Base-by-base conservation (phyloP, 2,329 filamentous ascomycete genomes). In the Leptographium lundbergii region DNA sequence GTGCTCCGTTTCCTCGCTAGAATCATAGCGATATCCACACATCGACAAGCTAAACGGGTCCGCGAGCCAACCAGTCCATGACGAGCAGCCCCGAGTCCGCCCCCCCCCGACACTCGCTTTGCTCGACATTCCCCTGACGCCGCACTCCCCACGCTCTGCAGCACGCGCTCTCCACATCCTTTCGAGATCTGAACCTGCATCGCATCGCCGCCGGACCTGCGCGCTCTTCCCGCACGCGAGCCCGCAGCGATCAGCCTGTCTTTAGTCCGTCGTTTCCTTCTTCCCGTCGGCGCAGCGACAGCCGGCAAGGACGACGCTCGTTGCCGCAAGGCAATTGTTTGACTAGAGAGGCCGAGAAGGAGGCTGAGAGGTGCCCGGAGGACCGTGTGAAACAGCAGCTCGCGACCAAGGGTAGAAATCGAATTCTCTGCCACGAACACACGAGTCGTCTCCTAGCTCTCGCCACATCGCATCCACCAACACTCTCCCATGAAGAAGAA, bases 401-500 rank as follows among this genome's bases (percentile, higher is more conserved):
- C 3, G 11, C 10, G 24, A 6, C 11, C 22, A 25, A 13, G 22
- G 9, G 22, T 27, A n/a, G 25, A 32, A 52, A n/a, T 29, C n/a
- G 32, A 34, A 34, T 9, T 34, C 22, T 45, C 42, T 45, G 42
- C 42, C 17, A 22, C 6, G 19, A 22, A 19, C 19, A 45, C 6
- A 9, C 42, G 17, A 13, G 24, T 6, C 5, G 48, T 5, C 48
- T 29, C 48, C 9, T 29, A 9, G 25, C 11, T 9, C 17, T 29
- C 14, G 32, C 32, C 47, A 25, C 7, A 25, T 3, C 24, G 2
- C n/a, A 25, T 3, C 32, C 32, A 19, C 32, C 10, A 42, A 22
- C 19, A 24, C 24, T 6, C 19, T 1, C 14, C 19, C n/a, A 24
- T 36, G 17, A 57, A 32, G 47, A 64, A 59, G 19, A 61, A 61